Evolutionary conservation across 768 basidiomycete species (phyloP), one percentile per base, ranked within the genome.

Genomic region (Hydnum rufescens): DNA sequence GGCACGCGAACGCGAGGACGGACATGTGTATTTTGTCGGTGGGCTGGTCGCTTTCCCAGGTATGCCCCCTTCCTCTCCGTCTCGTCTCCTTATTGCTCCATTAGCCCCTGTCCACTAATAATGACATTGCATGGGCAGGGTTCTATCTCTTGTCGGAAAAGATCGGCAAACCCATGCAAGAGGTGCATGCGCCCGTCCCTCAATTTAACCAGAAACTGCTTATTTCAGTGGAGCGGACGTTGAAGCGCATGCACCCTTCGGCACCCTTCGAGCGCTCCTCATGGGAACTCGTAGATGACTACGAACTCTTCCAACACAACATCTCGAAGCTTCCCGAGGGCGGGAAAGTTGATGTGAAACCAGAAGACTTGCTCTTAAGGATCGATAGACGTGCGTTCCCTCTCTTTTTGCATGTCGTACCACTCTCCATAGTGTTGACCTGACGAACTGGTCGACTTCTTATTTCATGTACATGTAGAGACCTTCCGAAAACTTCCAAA

Each of bases 401-500:
- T 39, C 34, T 39, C 34, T 39, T 8, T 19, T 39, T 19, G 8
- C 19, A 8, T 19, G 34, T 19, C 19, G 8, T 8, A 8, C 19
- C 34, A 19, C 34, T 39, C 34, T 19, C 19, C 34, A 8, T 39
- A 19, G 19, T 8, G 8, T 19, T 19, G 19, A 39, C 19, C 8
- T 19, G 8, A 39, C 34, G 8, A 39, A 39, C 34, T 39, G 8
- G 8, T 39, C 48, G 23, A 34, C 30, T 32, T 52, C 3, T 4
- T 18, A 4, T 23, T 8, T 4, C 46, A 13, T 49, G 23, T 25
- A 49, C 32, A 64, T 62, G 63, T 44, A 54, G 64, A 67, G 55
- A 65, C 65, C 5, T 67, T 67, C 58, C 62, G 66, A 54, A 67
- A 67, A 58, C 62, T 67, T 0, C 66, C 65, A 3, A 56, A 57